Base-by-base conservation (phyloP, 2,329 filamentous ascomycete genomes). In the Phaeomoniella chlamydospora region DNA sequence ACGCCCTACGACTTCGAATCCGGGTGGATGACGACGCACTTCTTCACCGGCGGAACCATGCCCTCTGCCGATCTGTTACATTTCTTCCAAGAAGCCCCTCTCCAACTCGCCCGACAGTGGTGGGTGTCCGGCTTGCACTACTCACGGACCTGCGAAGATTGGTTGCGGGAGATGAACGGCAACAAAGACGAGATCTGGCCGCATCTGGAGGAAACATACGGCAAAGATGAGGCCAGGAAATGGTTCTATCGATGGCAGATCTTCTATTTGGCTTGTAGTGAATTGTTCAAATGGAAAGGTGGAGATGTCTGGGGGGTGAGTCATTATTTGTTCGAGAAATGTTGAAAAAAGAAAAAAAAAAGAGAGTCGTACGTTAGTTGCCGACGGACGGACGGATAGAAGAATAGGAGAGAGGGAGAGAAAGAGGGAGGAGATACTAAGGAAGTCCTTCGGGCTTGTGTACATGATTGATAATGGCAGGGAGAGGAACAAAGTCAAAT, bases 1-100 rank as follows among this genome's bases (percentile, higher is more conserved):
- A 77, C 72, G 11, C 75, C 77, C 0, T 82, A 82, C 49, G 75
- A 81, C 49, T 82, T 74, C 44, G 76, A 81, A 41, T 67, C 70
- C 34, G 77, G 77, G 19, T 83, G 77, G 78, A 82, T 82, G 77
- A 78, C 75, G 35, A 70, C 70, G 41, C 67, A 80, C 49, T 83
- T 82, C 62, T 82, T 82, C 56, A 78, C 75, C 0, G 78, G 77
- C 10, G 78, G 78, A 2, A 81, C 75, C 4, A 83, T 82, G 78
- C 74, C 73, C 3, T 74, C 67, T 30, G 68, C 74, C 0, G 78
- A 82, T 50, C 54, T 83, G 37, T 53, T 82, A 40, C 59, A 77
- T 29, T 81, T 69, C 49, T 82, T 81, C 49, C 77, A 82, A 53
- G 57, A 62, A 15, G 67, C 80, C 47, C n/a, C n/a, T n/a, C 51